Conservation (phyloP, 2,329 filamentous ascomycete genomes). For the Aspergillus ochraceoroseus region DNA sequence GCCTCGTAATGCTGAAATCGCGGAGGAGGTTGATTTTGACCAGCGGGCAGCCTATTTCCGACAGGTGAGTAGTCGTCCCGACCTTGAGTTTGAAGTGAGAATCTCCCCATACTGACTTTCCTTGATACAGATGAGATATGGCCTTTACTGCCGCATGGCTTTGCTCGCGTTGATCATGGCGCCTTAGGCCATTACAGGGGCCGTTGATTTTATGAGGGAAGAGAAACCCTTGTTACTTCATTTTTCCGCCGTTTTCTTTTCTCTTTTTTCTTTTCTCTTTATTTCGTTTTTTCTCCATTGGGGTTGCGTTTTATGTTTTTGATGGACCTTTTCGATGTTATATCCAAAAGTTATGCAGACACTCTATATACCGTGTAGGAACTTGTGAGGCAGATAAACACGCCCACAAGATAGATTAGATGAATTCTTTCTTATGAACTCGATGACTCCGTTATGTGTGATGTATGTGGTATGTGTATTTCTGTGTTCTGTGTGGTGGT, state of each 20-base stretch:
- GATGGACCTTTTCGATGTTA: conserved; percentile 17
- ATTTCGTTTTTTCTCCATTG: conserved; percentile 17
- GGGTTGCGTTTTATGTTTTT: conserved; percentile 19
- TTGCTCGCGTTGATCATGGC: conserved; percentile 89
- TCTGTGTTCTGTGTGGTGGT: conserved; percentile 22
- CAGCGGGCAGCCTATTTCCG: conserved; percentile 95
- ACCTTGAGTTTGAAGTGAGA: background rate
- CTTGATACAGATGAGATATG: conserved; percentile 77
- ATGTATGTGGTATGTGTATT: conserved; percentile 28
- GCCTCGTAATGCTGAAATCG: conserved; percentile 87
- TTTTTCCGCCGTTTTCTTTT: conserved; percentile 21
- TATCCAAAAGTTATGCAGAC: conserved; percentile 31
- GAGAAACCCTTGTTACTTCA: too few relatives aligned
- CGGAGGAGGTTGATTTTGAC: conserved; percentile 95
- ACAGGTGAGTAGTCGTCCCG: conserved; percentile 66
- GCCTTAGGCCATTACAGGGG: conserved; percentile 30
- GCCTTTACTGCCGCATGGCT: conserved; percentile 96
- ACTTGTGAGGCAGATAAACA: conserved; percentile 25
- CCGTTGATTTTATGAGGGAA: conserved; percentile 17
- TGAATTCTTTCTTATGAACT: conserved; percentile 34
- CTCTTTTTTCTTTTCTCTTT: conserved; percentile 19
- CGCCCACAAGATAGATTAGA: conserved; percentile 36
- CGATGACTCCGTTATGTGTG: conserved; percentile 31
- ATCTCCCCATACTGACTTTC: conserved; percentile 44
- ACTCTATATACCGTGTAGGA: conserved; percentile 33